A percentile compares a stretch with the other conserved stretches of the same genome.
Conservation (phyloP, 1,284 basidiomycete species). For the Ceratobasidium sp. region DNA sequence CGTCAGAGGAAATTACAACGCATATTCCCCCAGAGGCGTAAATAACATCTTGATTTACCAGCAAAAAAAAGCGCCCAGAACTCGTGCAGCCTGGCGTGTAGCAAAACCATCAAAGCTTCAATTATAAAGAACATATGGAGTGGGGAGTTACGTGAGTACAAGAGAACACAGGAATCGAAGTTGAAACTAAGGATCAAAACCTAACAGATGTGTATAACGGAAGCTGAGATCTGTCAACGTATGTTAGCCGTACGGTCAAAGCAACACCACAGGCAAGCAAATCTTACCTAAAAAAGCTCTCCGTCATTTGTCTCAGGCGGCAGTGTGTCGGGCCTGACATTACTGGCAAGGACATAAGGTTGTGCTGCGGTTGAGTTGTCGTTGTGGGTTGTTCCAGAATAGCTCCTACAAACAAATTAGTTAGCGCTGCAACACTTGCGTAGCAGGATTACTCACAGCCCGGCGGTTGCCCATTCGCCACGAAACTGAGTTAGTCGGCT, state of each 20-base stretch:
- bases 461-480: neutral
- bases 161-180: too few species aligned
- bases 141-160: too few species aligned
- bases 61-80: too few species aligned
- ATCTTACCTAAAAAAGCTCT: neutral
- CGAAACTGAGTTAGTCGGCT: slow-evolving; percentile 2
- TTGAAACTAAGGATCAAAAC: too few species aligned
- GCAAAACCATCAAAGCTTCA: too few species aligned
- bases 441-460: slow-evolving; percentile 5
- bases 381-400: neutral
- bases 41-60: too few species aligned
- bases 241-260: neutral
- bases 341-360: neutral
- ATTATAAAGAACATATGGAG: too few species aligned
- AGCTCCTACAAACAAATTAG: neutral
- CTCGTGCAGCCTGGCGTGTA: too few species aligned
- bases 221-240: neutral
- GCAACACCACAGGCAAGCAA: neutral
- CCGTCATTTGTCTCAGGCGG: neutral
- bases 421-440: neutral
- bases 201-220: neutral
- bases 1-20: too few species aligned
- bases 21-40: too few species aligned
- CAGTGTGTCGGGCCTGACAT: slow-evolving; percentile 16
- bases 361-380: neutral